Base-by-base conservation (phyloP, 768 basidiomycete genomes). In the Antrodiella citrinella region DNA sequence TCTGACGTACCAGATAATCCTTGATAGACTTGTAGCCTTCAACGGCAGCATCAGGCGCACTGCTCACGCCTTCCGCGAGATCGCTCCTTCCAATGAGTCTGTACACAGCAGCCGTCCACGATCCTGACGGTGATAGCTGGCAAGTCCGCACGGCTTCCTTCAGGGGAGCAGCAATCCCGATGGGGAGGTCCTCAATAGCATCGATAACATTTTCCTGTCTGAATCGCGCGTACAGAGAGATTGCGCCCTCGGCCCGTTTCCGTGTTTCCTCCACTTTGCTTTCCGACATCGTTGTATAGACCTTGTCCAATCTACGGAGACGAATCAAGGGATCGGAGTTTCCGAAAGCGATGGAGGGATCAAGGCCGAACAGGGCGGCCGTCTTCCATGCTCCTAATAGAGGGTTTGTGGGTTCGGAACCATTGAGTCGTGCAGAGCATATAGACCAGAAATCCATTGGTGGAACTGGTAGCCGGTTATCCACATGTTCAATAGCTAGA, bases 81-180 rank as follows among this genome's bases (percentile, higher is more conserved):
- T 94, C 91, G 51, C 81, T 76, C 21, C 91, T 71, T 2, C 83
- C 84, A 51, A 91, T 76, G 2, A 86, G 72, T 4, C 72, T 67
- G 64, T 90, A 92, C 12, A 81, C 77, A 11, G 72, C 71, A n/a
- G 76, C 54, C 0, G 82, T 75, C 91, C 91, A 93, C 54, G 82
- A 75, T 3, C 74, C 72, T 1, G 84, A 81, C 2, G 94, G 89
- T 0, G 81, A 76, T 4, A 86, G 66, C 61, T 95, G 92, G 53
- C 90, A 91, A 7, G 84, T 82, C 53, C 91, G 70, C n/a, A 86
- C 72, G 1, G 87, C 89, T 63, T 98, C 96, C 48, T 84, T 71
- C 3, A 98, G 67, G 1, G 95, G 94, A 0, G 83, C 76, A 1
- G 83, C 77, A 23, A 89, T 71, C 0, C 88, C 87, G 10, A 89